Evolutionary conservation across 2,329 filamentous ascomycete genomes (phyloP), one percentile per base, ranked within the genome.

Genomic region (Talaromyces piceae): DNA sequence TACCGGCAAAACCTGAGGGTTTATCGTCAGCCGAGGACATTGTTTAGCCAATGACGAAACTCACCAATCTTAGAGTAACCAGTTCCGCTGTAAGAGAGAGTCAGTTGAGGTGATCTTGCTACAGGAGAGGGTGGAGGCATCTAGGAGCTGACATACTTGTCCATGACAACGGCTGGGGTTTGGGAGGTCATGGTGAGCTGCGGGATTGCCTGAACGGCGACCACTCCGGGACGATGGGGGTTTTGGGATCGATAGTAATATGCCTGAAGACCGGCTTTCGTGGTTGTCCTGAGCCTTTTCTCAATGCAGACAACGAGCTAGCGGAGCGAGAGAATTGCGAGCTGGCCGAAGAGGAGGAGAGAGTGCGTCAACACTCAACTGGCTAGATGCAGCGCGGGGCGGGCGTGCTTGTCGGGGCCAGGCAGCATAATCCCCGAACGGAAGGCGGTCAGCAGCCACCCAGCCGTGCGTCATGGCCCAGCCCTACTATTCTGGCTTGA

Each of bases 81-180:
- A 77, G 93, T 98, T 78, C 93, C 93, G 86, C 93, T 98, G 16
- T 9, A 37, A 64, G 33, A 46, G 54, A 62, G 63, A 51, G 59
- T 52, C 50, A 46, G 20, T 28, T 25, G 23, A 22, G 44, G 44
- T 54, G 16, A 46, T 59, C 55, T 53, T 63, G 60, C n/a, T n/a
- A 47, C 41, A 9, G 20, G 12, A 25, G n/a, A 28, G 13, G n/a
- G 37, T 37, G 52, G 59, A 51, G 59, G 55, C 56, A 59, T 39
- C 54, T 28, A 26, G 57, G 54, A 59, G 55, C 56, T 54, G 59
- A 81, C 89, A 76, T 86, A 96, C 93, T 98, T 98, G 93, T 98
- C 93, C 91, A 98, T 98, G 89, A 98, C 93, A 96, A 98, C 93
- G 88, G 93, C 93, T 66, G 93, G 93, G 70, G 93, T 97, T 83